Evolutionary conservation across 176 grass and related monocot genomes (phyloP).

Genomic region (Phyllostachys edulis): DNA sequence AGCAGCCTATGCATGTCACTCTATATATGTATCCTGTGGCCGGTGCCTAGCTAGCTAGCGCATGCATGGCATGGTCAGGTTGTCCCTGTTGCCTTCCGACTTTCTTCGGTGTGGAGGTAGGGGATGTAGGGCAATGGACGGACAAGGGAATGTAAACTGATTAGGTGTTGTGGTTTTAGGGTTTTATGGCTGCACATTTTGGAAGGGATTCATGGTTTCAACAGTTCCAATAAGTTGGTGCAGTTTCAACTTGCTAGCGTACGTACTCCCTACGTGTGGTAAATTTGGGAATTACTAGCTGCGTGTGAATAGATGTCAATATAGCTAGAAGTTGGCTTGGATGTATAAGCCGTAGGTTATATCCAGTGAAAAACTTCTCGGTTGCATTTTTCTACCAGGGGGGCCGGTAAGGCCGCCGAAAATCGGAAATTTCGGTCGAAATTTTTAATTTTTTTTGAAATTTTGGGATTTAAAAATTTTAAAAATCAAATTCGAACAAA

Average conservation of each 20-base stretch:
- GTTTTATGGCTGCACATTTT: neutral
- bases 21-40: neutral
- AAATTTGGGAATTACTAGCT: too few relatives aligned
- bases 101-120: neutral
- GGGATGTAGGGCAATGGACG: slow-evolving; percentile 19
- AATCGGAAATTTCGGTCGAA: too few relatives aligned
- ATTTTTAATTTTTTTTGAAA: too few relatives aligned
- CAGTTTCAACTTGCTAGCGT: neutral
- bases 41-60: neutral
- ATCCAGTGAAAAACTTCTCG: too few relatives aligned
- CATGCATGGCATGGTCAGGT: neutral
- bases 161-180: neutral
- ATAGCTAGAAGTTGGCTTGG: too few relatives aligned
- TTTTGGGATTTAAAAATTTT: too few relatives aligned
- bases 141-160: neutral
- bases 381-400: too few relatives aligned
- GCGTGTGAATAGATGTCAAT: neutral
- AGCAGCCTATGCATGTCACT: neutral
- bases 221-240: neutral
- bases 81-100: neutral
- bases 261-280: neutral
- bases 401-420: too few relatives aligned
- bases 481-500: too few relatives aligned
- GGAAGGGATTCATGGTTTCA: neutral
- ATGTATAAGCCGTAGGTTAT: too few relatives aligned